Base-by-base conservation (phyloP, 768 basidiomycete species). In the Termitomyces sp. region DNA sequence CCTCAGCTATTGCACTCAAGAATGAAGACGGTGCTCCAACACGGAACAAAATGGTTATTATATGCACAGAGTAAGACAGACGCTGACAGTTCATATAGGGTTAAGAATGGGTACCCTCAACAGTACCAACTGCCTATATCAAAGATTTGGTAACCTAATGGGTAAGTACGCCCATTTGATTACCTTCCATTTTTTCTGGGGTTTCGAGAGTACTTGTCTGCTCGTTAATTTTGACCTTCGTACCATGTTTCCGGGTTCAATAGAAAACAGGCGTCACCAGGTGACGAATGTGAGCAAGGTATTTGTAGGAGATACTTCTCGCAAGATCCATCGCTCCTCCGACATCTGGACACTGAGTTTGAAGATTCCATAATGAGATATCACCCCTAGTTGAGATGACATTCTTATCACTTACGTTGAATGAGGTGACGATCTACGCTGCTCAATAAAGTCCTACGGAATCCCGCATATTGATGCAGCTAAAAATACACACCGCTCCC, bases 401-500 rank as follows among this genome's bases (percentile, higher is more conserved):
- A n/a, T 32, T 5, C 16, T 32, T 18, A 18, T 47, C 46, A 48
- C 5, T 8, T 11, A 48, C 28, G 45, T 49, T 9, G 32, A n/a
- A 14, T 30, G 2, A 24, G 30, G 3, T 20, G 10, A 18, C 40
- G 7, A 62, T 63, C 61, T 66, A 60, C 51, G 63, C 60, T 33
- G 61, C 61, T 58, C 63, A 62, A 43, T 64, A 62, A 26, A 66
- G 48, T 16, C 61, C 58, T 24, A 56, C 61, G 3, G 63, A 66
- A 66, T 58, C 1, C 61, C 61, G 35, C 53, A 43, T 20, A 61
- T 45, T 3, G 46, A 52, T 18, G 61, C 58, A 2, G 55, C 57
- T 43, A 67, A 54, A 44, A 62, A 57, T 4, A 65, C 62, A 44
- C 53, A 60, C 64, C 61, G 63, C 62, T 63, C 50, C 57, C 60